Evolutionary conservation across 2,329 filamentous ascomycete species (phyloP), one percentile per base, ranked within the genome.

Genomic region (Coniochaeta sp.): DNA sequence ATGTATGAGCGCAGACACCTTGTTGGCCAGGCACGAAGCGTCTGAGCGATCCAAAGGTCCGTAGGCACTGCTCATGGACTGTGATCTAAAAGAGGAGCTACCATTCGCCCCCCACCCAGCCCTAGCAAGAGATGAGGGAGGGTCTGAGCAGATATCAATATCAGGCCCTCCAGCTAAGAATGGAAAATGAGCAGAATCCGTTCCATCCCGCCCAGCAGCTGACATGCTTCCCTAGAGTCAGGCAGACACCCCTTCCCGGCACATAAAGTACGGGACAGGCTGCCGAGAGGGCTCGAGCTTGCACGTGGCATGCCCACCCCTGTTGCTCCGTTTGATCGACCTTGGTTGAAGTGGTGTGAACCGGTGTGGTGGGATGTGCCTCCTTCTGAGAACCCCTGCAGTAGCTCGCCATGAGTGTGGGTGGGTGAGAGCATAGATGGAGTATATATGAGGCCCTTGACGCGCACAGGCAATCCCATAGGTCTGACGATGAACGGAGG

Each of bases 241-340:
- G 20, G 12, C 38, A 42, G 38, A 22, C 20, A 42, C 14, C 14
- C 38, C 13, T 18, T 42, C 38, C n/a, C 38, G 18, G 22, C 38
- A 42, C 9, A 42, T 42, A 42, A 3, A 42, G 38, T 42, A 42
- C 20, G 38, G 38, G 20, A 42, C 38, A 24, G 20, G 38, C 38
- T 42, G 38, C 38, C 38, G 38, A 47, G 45, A 47, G 26, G n/a
- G 26, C 24, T 31, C 24, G 50, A 55, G 50, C 48, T 47, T 51
- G 53, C 58, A 61, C 55, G 58, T 60, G 58, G 60, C 53, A 52
- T 58, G 48, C 50, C 52, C n/a, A n/a, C 49, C 50, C 52, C 49
- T 27, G 50, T 22, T 47, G 38, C 47, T 18, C 31, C 20, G 58
- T 58, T 58, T 58, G 56, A 60, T 60, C 57, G 38, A 52, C 49